Evolutionary conservation across 768 basidiomycete species (phyloP).

Genomic region (Saitozyma podzolica): DNA sequence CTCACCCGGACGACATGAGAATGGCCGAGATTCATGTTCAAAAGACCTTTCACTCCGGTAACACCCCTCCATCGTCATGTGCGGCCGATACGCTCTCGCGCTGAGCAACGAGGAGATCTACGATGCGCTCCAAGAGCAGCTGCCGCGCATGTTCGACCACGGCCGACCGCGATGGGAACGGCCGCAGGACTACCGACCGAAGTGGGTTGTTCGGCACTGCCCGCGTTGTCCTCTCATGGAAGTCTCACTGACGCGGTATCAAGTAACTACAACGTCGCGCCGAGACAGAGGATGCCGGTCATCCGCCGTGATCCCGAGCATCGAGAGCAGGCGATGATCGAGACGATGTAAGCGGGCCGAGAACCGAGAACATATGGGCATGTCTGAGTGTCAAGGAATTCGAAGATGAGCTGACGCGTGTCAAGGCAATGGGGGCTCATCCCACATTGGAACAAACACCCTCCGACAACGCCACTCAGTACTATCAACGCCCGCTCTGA

Average conservation of each 20-base stretch:
- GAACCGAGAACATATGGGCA: background rate
- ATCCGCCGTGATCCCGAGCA: conserved; percentile 58
- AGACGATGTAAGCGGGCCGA: conserved; percentile 66
- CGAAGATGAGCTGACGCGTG: background rate
- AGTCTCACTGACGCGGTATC: background rate
- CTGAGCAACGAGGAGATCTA: conserved; percentile 41
- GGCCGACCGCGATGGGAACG: conserved; percentile 30
- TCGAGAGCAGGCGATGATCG: conserved; percentile 59
- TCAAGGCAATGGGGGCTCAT: conserved; percentile 73
- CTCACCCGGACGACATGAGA: no score
- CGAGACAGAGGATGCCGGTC: conserved; percentile 74
- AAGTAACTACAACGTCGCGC: conserved; percentile 77
- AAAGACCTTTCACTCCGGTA: no score
- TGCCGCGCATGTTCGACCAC: conserved; percentile 29
- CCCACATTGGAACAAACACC: conserved; percentile 77
- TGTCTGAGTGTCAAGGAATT: background rate
- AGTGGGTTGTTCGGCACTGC: conserved; percentile 18
- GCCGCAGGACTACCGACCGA: conserved; percentile 39
- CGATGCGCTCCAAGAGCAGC: conserved; percentile 34
- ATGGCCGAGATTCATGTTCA: no score
- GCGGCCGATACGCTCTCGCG: conserved; percentile 44
- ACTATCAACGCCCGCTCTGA: conserved; percentile 92
- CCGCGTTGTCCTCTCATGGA: background rate
- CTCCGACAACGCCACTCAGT: conserved; percentile 61
- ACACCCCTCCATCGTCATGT: conserved; percentile 21